Evolutionary conservation across 441 rosid species (phyloP).

Genomic region (Erodium texanum): DNA sequence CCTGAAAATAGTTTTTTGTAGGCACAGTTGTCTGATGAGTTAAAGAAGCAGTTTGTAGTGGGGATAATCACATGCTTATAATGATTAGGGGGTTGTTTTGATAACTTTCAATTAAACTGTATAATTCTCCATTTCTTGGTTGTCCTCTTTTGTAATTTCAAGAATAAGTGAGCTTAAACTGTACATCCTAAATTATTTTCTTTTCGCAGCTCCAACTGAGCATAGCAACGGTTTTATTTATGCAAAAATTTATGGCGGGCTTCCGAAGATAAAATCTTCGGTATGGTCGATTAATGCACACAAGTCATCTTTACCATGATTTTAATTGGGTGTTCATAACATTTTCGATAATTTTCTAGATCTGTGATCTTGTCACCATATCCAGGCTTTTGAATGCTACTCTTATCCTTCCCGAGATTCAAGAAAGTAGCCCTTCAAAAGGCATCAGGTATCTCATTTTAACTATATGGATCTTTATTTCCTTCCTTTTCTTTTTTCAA

Average conservation of each 20-base stretch:
- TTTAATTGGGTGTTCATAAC: conserved; percentile 39
- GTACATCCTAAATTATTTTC: conserved; percentile 10
- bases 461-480: not conserved
- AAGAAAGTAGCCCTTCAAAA: conserved; percentile 77
- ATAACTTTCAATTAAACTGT: conserved; percentile 1
- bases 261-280: conserved; percentile 80
- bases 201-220: conserved; percentile 51
- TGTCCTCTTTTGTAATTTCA: conserved; percentile 11
- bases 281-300: conserved; percentile 39
- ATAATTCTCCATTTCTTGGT: not conserved
- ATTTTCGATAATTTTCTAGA: conserved; percentile 76
- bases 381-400: conserved; percentile 99
- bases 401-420: conserved; percentile 99
- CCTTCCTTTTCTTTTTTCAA: not conserved
- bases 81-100: not conserved
- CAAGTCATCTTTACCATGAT: conserved; percentile 15
- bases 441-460: conserved; percentile 61
- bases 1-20: not conserved
- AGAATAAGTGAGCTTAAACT: conserved; percentile 9
- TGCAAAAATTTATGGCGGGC: conserved; percentile 92
- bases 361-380: conserved; percentile 99
- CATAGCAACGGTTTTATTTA: conserved; percentile 63
- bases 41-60: not conserved
- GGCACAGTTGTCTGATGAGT: not conserved
- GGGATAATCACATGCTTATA: not conserved